Evolutionary conservation across 2,329 filamentous ascomycete genomes (phyloP), one percentile per base, ranked within the genome.

Genomic region (Didymella arachidicola): DNA sequence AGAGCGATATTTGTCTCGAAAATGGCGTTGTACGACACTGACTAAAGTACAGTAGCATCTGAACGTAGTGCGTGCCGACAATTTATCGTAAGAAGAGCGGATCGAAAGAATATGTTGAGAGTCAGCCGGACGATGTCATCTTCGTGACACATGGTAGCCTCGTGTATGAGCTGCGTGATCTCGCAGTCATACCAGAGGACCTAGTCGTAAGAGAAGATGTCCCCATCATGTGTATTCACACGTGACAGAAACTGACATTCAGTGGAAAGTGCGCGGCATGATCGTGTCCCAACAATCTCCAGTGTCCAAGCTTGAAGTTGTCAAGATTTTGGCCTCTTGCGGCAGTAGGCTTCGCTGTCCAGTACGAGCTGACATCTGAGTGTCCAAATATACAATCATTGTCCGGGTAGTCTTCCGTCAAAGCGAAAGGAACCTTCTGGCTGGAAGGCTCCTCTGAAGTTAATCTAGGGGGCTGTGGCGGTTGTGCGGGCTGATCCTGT

Each of bases 11-110:
- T 67, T 36, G 64, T 71, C 51, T 73, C 72, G 7, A 76, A 60
- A 19, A 69, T 72, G 19, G 72, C 70, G 66, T 72, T 74, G 53
- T 76, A 75, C 1, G 72, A 73, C 7, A 63, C 61, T 16, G 69
- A 60, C 46, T 68, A 73, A 4, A 64, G n/a, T 18, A 51, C 43
- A 12, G 61, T 57, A 4, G 69, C 71, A 5, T 68, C 57, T 0
- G 60, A 57, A 14, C 62, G 54, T 11, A 70, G 52, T 3, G 71
- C 69, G 52, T 70, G 67, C 14, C 59, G 55, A 4, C 68, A 65
- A 53, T 76, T 72, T 11, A 76, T 59, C 3, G 63, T 61, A 8
- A 72, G 61, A 19, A 73, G 64, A 27, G 66, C 48, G 7, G 71
- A 67, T 3, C 72, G 68, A 34, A 73, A 66, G 47, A 69, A 74